These are phyloP conservation scores for Colletotrichum sp. DNA, from an alignment of 2,329 filamentous ascomycete genomes.

Conservation along the genomic window DNA sequence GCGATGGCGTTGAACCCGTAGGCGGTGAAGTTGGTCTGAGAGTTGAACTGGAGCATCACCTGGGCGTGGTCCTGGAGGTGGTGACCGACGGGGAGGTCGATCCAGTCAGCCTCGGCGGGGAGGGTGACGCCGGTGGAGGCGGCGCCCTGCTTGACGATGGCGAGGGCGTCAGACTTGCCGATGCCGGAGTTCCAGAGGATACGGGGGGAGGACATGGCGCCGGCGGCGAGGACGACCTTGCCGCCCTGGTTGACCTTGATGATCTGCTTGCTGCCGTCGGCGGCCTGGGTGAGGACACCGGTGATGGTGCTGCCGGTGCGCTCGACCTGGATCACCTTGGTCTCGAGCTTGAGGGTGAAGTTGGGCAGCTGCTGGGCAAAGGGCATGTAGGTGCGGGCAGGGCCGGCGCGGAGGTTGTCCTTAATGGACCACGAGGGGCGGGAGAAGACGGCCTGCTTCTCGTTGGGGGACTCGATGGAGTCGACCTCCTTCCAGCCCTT, in stretches of 20 bases:
- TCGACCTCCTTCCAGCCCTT: constrained; percentile 24
- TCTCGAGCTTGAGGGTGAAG: constrained; percentile 27
- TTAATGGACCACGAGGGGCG: constrained; percentile 17
- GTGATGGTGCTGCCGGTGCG: constrained; percentile 25
- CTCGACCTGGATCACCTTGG: constrained; percentile 25
- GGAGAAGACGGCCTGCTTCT: constrained; percentile 11
- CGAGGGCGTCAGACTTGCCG: constrained; percentile 23
- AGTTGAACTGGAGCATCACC: constrained; percentile 23
- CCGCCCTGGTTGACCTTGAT: constrained; percentile 25
- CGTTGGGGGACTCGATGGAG: constrained; percentile 43
- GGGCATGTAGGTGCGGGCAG: constrained; percentile 26
- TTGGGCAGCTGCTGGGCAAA: constrained; percentile 25
- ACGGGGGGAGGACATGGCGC: constrained; percentile 25
- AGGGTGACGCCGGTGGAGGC: constrained; percentile 46
- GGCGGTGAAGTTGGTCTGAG: constrained; percentile 19
- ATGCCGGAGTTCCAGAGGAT: constrained; percentile 25
- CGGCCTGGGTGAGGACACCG: constrained; percentile 24
- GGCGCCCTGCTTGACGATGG: constrained; percentile 22
- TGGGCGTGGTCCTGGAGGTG: constrained; percentile 60
- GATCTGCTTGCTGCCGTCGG: constrained; percentile 22
- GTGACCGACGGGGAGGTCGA: constrained; percentile 62
- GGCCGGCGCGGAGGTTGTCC: constrained; percentile 21
- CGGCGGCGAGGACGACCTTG: constrained; percentile 27
- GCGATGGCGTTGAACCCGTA: constrained; percentile 20
- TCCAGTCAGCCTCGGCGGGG: constrained; percentile 57